Percentiles rank a stretch among this genome's conserved stretches.
phyloP scores from a whole-genome alignment of 805 yeast genomes.

The Zygoascus tannicola region DNA sequence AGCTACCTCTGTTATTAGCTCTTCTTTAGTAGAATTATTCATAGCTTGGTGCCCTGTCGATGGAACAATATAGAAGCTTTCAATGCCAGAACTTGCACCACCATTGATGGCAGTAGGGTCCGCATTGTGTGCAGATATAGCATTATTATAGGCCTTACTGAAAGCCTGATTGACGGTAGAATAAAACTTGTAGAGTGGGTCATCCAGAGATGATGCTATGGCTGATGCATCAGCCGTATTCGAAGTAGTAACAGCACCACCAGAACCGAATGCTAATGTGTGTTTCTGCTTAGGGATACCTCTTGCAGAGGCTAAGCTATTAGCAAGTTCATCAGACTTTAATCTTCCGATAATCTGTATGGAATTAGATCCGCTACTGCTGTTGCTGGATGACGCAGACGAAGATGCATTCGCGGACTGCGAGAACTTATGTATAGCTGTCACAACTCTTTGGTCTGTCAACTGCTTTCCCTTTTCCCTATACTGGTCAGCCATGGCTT shows the following conservation, averaged over 20 bases:
- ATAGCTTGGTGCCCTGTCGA: slow-evolving; percentile 11
- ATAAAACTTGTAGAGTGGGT: slow-evolving; percentile 21
- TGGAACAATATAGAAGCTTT: slow-evolving; percentile 29
- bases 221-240: not conserved
- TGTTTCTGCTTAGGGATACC: slow-evolving; percentile 12
- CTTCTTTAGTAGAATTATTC: slow-evolving; percentile 25
- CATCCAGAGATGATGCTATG: slow-evolving; percentile 10
- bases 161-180: slow-evolving; percentile 12
- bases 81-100: slow-evolving; percentile 8
- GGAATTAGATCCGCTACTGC: not conserved
- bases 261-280: not conserved
- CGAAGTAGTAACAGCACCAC: slow-evolving; percentile 1
- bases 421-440: not conserved
- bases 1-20: slow-evolving; percentile 26
- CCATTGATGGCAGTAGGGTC: slow-evolving; percentile 1
- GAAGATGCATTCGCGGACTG: not conserved
- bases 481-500: slow-evolving; percentile 26
- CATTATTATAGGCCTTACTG: slow-evolving; percentile 13
- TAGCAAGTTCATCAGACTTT: slow-evolving; percentile 13
- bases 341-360: not conserved
- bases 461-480: slow-evolving; percentile 27
- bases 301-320: slow-evolving; percentile 23
- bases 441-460: slow-evolving; percentile 9
- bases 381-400: not conserved
- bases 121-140: slow-evolving; percentile 13